These are phyloP conservation scores for Nakazawaea populi DNA, from an alignment of 805 yeast species.

Conservation along the genomic window DNA sequence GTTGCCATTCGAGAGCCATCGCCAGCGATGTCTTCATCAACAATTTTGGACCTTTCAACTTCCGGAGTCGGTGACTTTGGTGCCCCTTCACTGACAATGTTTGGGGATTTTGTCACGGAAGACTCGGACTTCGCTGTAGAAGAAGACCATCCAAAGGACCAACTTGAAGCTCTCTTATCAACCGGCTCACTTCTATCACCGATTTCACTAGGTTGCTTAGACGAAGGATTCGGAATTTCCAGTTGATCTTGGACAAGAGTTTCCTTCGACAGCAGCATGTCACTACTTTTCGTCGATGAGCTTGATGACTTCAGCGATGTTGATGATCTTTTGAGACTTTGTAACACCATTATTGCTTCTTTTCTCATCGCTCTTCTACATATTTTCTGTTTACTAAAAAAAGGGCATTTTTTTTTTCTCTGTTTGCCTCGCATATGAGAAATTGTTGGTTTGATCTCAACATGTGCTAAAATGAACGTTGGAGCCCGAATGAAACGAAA, in stretches of 20 bases:
- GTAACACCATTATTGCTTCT: background rate
- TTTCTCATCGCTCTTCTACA: background rate
- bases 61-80: background rate
- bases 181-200: background rate
- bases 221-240: background rate
- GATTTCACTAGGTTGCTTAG: background rate
- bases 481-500: conserved; percentile 3
- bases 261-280: background rate
- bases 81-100: background rate
- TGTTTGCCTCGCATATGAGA: too few relatives aligned
- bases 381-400: background rate
- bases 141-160: conserved; percentile 2
- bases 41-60: background rate
- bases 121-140: background rate
- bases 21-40: background rate
- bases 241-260: background rate
- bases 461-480: too few relatives aligned
- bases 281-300: background rate
- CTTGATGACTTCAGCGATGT: conserved; percentile 3
- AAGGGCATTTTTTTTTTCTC: background rate
- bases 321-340: background rate
- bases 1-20: background rate
- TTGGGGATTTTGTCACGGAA: background rate
- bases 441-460: too few relatives aligned
- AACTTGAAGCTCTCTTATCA: conserved; percentile 2